Evolutionary conservation across 2,329 filamentous ascomycete genomes (phyloP), one percentile per base, ranked within the genome.

Genomic region (Cladophialophora yegresii): DNA sequence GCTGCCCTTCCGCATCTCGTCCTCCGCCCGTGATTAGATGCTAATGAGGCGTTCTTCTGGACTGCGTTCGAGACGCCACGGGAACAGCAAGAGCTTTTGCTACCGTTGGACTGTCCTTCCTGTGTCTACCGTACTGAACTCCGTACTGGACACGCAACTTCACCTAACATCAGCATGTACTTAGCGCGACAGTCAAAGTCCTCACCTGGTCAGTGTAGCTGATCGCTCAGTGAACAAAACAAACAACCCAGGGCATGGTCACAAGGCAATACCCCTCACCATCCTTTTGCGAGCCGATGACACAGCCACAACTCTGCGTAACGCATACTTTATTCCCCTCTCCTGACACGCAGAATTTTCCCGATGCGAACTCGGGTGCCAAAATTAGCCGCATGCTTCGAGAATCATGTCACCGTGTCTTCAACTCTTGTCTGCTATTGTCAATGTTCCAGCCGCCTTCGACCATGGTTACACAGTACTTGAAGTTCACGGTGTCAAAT

Each of bases 381-480:
- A 33, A 54, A 54, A 40, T 56, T 56, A 56, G 54, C 33, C 28
- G 12, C 54, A n/a, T 32, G 7, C 16, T 56, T 45, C 30, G 54
- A 45, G 54, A 45, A 56, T 23, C 32, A 56, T 56, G 54, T 40
- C 54, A 56, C 54, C 54, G 54, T 56, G 54, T 56, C 54, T 40
- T 56, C 33, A 45, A 40, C 51, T 7, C 33, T 28, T 32, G 23
- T 32, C 51, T 54, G 5, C 28, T 12, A 54, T 54, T 54, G 51
- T 9, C 51, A 32, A 54, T 54, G 51, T 54, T 54, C 28, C 51
- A 54, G 28, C 4, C n/a, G 23, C 28, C 26, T 20, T 16, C 33
- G 51, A 26, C 47, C 47, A 51, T 23, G 22, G 20, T 51, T 20
- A n/a, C n/a, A n/a, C n/a, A n/a, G n/a, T n/a, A n/a, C 47, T 8